Base-by-base conservation (phyloP, 2,329 filamentous ascomycete genomes). In the Phaeosphaeriaceae sp. region DNA sequence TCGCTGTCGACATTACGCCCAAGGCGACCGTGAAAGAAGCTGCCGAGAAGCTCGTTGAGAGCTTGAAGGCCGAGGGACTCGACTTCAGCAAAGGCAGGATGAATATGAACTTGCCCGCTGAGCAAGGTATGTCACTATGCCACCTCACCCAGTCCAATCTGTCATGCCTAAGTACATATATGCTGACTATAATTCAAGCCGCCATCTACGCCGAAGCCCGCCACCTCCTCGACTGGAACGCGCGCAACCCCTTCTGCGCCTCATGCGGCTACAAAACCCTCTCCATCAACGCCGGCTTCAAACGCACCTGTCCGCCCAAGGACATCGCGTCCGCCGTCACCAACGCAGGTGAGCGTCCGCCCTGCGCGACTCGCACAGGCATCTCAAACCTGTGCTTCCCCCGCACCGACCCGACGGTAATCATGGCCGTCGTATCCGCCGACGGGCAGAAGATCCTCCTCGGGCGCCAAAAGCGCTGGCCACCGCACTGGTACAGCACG, bases 311-410 rank as follows among this genome's bases (percentile, higher is more conserved):
- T 72, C 91, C 92, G 7, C 86, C 90, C 0, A 87, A 85, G 1
- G 91, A 95, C 74, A 78, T 84, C 25, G 80, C 82, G 45, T 82
- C 82, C 21, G 80, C 80, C 19, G 71, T 77, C 44, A 53, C 73
- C 72, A 56, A 78, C 73, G 76, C 77, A 24, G 61, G 61, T 51
- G 81, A 86, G 44, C 88, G 92, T 9, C 84, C 84, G 1, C 85
- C 89, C 19, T 99, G 95, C 78, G 88, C 87, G 7, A 96, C 93
- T 0, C 87, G 95, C 53, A 90, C 88, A 41, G 93, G 92, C 24
- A 81, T 99, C 47, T 96, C 93, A 31, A 99, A 99, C 79, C 84
- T 97, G 53, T 90, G 86, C 72, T 98, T 97, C 83, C 94, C 94
- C 2, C 88, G 93, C 51, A 97, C 94, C 1, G 93, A 97, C 70